Base-by-base conservation (phyloP, 225 moss, liverwort and hornwort species). In the Polytrichum commune region DNA sequence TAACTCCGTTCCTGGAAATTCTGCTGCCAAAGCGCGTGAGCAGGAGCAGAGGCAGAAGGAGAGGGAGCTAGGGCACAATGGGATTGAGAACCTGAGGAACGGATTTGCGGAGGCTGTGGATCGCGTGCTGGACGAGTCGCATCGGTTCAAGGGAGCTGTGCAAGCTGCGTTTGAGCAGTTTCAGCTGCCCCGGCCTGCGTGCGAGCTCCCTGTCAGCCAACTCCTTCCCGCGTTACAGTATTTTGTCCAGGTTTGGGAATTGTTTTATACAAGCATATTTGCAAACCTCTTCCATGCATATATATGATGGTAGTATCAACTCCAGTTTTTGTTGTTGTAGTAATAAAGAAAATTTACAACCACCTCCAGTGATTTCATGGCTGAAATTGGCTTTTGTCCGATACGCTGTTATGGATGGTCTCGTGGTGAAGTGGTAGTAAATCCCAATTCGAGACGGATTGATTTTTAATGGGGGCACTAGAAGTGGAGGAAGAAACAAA, bases 141-240 rank as follows among this genome's bases (percentile, higher is more conserved):
- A 87, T 66, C 79, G 80, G 4, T 96, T 84, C 71, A 83, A 80
- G 30, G 73, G 75, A 27, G 93, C 96, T 1, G 81, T 96, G 78
- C 83, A 80, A 28, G 83, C 88, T 64, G 90, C 96, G 7, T 96
- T 89, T 72, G 77, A 82, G 63, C 81, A 75, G 69, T 90, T 93
- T 60, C 90, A 90, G 69, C 74, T 86, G 60, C 92, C 88, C 1
- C 13, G 38, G 25, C 89, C 89, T 1, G 72, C 82, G 13, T 67
- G 67, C 58, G 78, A 81, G 68, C 72, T 96, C 27, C 90, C 89
- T 5, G 67, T 81, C n/a, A 77, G 62, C 22, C 77, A 79, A 18
- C 79, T 96, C 24, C 86, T 93, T 6, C 80, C 89, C 2, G 96
- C 93, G 20, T 82, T 96, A 27, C 92, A 91, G 64, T 92, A 85